Evolutionary conservation across 345 rosid genomes (phyloP).

Genomic region (Camelina hispida): DNA sequence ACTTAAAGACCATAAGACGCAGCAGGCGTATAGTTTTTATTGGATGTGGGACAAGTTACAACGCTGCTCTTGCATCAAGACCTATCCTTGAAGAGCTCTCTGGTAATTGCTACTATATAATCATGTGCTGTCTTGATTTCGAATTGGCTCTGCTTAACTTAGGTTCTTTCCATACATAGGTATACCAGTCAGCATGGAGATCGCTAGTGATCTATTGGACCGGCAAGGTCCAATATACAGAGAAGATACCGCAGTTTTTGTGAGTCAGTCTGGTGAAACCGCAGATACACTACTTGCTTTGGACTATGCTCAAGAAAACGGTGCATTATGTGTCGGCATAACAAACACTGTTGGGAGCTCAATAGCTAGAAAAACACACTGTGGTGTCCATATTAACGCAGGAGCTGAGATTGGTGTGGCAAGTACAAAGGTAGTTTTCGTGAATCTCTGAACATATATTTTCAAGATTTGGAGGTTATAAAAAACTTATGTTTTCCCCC

Average conservation of each 20-base stretch:
- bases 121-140: neutral
- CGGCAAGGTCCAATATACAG: slow-evolving; percentile 96
- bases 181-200: slow-evolving; percentile 97
- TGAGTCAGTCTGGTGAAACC: slow-evolving; percentile 99
- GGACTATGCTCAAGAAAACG: slow-evolving; percentile 83
- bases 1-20: slow-evolving; percentile 85
- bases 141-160: slow-evolving; percentile 3
- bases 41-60: slow-evolving; percentile 98
- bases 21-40: slow-evolving; percentile 91
- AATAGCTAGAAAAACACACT: slow-evolving; percentile 86
- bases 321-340: slow-evolving; percentile 96
- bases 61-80: slow-evolving; percentile 94
- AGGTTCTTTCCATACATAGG: slow-evolving; percentile 50
- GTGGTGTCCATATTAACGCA: slow-evolving; percentile 94
- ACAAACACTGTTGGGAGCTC: slow-evolving; percentile 97
- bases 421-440: slow-evolving; percentile 78
- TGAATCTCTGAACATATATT: slow-evolving; percentile 13
- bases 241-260: slow-evolving; percentile 97
- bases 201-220: slow-evolving; percentile 95
- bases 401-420: slow-evolving; percentile 99
- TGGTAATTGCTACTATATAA: slow-evolving; percentile 54
- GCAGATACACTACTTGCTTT: slow-evolving; percentile 89
- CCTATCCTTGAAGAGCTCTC: slow-evolving; percentile 97
- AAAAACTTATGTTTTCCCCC: neutral
- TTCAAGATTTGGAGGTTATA: neutral